Evolutionary conservation across 1,139 yeast species (phyloP).

Genomic region (Suhomyces yuchorum): DNA sequence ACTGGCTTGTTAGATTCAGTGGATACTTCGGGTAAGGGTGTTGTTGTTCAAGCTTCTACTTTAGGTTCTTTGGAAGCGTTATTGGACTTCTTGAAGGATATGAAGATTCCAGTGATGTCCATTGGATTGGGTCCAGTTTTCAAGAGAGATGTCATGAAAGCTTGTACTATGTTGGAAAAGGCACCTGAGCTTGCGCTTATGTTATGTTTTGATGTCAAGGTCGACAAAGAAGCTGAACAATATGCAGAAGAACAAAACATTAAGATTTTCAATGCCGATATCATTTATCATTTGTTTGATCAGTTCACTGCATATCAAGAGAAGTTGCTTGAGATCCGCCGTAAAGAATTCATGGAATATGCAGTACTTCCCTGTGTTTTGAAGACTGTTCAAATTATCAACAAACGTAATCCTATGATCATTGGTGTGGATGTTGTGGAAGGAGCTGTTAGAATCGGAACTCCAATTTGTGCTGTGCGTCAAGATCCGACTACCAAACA

Average conservation of each 20-base stretch:
- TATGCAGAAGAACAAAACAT: constrained; percentile 93
- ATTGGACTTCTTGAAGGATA: constrained; percentile 92
- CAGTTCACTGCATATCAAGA: constrained; percentile 91
- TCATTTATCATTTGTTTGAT: constrained; percentile 95
- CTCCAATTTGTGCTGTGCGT: constrained; percentile 95
- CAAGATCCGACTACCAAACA: constrained; percentile 82
- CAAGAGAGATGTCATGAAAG: constrained; percentile 98
- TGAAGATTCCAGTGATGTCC: constrained; percentile 99
- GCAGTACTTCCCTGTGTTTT: constrained; percentile 96
- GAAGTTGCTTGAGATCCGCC: constrained; percentile 83
- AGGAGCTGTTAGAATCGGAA: constrained; percentile 86
- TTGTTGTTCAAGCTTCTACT: constrained; percentile 97
- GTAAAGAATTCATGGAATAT: constrained; percentile 82
- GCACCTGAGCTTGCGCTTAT: constrained; percentile 95
- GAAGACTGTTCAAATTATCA: constrained; percentile 92
- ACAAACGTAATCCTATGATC: constrained; percentile 98
- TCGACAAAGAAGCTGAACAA: constrained; percentile 97
- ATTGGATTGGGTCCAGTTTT: constrained; percentile 97
- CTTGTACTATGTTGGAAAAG: constrained; percentile 93
- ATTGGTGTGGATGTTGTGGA: constrained; percentile 97
- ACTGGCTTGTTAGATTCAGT: constrained; percentile 94
- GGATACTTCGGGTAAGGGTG: constrained; percentile 94
- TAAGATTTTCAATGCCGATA: constrained; percentile 91
- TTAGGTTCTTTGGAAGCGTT: constrained; percentile 97
- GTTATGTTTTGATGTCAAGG: constrained; percentile 96